Conservation (phyloP, 108 stramenopile species). For the Discostella pseudostelligera region DNA sequence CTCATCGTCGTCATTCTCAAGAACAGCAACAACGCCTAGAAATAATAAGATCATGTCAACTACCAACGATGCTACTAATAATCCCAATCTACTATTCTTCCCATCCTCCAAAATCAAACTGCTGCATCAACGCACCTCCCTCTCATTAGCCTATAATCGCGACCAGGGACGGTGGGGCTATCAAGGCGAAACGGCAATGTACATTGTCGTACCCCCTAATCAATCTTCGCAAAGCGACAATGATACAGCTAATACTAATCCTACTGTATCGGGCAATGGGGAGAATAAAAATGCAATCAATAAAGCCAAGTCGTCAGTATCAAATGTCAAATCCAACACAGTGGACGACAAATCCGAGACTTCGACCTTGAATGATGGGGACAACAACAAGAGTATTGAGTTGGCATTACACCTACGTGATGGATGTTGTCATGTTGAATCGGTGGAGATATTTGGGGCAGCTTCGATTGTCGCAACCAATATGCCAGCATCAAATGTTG, state of each 20-base stretch:
- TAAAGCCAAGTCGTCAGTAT: too few species aligned
- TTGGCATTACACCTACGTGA: constrained; percentile 40
- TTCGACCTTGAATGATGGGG: constrained; percentile 8
- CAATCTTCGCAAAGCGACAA: neutral
- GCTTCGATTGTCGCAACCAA: neutral
- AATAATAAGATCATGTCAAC: neutral
- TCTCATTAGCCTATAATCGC: constrained; percentile 34
- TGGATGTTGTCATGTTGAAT: constrained; percentile 39
- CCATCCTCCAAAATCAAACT: constrained; percentile 42
- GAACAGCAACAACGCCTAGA: neutral
- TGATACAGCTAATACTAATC: neutral
- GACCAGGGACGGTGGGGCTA: constrained; percentile 37
- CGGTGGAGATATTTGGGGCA: constrained; percentile 31
- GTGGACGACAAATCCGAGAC: too few species aligned
- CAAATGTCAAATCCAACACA: too few species aligned
- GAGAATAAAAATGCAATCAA: neutral
- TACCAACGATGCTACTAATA: neutral
- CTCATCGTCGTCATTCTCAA: too few species aligned
- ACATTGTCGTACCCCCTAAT: constrained; percentile 19
- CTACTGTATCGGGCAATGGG: neutral
- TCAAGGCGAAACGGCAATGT: constrained; percentile 42
- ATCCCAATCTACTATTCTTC: neutral
- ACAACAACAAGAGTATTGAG: constrained; percentile 13
- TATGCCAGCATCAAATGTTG: constrained; percentile 5
- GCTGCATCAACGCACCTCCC: constrained; percentile 45